These are phyloP conservation scores for Aspergillus nanangensis DNA, from an alignment of 495 filamentous ascomycete genomes.

Conservation along the genomic window DNA sequence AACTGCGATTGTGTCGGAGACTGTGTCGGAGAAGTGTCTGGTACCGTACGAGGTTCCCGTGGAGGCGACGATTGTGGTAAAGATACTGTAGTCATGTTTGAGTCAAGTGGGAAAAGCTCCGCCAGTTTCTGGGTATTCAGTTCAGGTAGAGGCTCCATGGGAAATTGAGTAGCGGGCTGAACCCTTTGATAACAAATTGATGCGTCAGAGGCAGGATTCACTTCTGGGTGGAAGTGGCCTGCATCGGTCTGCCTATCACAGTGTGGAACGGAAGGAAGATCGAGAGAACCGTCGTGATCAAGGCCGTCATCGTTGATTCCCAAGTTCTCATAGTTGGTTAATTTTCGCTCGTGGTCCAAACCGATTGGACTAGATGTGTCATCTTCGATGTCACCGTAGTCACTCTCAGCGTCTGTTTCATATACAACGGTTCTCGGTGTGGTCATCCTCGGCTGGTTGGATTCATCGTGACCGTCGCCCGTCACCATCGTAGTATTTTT, in stretches of 20 bases:
- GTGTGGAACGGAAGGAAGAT: slow-evolving; percentile 24
- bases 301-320: slow-evolving; percentile 7
- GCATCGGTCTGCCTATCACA: slow-evolving; percentile 18
- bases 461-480: neutral
- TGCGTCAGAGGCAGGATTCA: slow-evolving; percentile 33
- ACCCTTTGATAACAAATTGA: slow-evolving; percentile 37
- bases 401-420: slow-evolving; percentile 41
- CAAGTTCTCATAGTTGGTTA: neutral
- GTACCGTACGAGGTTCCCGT: slow-evolving; percentile 3
- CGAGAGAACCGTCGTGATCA: slow-evolving; percentile 28
- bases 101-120: slow-evolving; percentile 37
- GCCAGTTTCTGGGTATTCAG: slow-evolving; percentile 40
- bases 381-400: slow-evolving; percentile 28
- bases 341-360: slow-evolving; percentile 6
- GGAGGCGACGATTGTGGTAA: slow-evolving; percentile 7
- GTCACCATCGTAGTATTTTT: neutral
- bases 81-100: slow-evolving; percentile 14
- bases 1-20: slow-evolving; percentile 14
- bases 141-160: slow-evolving; percentile 37
- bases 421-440: slow-evolving; percentile 35
- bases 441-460: slow-evolving; percentile 3
- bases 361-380: slow-evolving; percentile 8
- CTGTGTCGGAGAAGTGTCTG: neutral
- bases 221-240: slow-evolving; percentile 17
- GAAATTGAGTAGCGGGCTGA: slow-evolving; percentile 39